Percentiles rank a stretch among this genome's conserved stretches.
Evolutionary conservation across 208 protist species (phyloP).

Genomic region (Crithidia sp.): DNA sequence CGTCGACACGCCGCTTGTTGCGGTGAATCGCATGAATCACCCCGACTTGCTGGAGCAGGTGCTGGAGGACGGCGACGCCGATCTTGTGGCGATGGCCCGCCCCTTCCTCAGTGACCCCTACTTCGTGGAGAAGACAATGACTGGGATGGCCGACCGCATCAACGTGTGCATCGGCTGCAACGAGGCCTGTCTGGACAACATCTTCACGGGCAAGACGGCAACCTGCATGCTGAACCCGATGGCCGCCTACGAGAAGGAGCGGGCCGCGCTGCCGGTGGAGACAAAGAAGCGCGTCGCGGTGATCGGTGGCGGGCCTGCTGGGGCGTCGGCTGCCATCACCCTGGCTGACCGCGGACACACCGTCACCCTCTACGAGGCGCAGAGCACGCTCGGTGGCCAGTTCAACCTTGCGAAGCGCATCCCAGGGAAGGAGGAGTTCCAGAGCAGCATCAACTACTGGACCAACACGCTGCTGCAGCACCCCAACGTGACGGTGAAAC

Average conservation of each 20-base stretch:
- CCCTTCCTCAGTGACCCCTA: conserved; percentile 92
- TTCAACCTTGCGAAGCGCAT: conserved; percentile 94
- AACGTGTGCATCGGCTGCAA: conserved; percentile 96
- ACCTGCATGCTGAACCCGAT: conserved; percentile 94
- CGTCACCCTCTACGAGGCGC: conserved; percentile 90
- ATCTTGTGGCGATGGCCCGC: conserved; percentile 92
- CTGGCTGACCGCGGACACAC: conserved; percentile 87
- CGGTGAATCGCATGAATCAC: conserved; percentile 93
- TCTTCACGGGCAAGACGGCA: conserved; percentile 82
- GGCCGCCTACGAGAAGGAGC: conserved; percentile 86
- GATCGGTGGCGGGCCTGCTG: conserved; percentile 91
- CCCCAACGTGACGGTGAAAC: conserved; percentile 64
- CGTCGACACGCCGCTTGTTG: conserved; percentile 86
- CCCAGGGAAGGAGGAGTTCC: conserved; percentile 94
- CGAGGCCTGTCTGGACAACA: conserved; percentile 92
- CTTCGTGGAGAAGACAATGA: conserved; percentile 85
- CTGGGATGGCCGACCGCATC: conserved; percentile 67
- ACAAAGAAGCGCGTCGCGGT: conserved; percentile 83
- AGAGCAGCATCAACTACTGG: conserved; percentile 93
- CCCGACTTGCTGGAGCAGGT: conserved; percentile 84
- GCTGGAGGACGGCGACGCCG: conserved; percentile 76
- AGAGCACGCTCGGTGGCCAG: conserved; percentile 86
- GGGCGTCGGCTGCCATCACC: conserved; percentile 84
- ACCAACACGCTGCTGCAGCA: conserved; percentile 69
- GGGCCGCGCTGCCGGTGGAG: conserved; percentile 49